phyloP scores from a whole-genome alignment of 805 yeast species.

The Candida ficus region DNA sequence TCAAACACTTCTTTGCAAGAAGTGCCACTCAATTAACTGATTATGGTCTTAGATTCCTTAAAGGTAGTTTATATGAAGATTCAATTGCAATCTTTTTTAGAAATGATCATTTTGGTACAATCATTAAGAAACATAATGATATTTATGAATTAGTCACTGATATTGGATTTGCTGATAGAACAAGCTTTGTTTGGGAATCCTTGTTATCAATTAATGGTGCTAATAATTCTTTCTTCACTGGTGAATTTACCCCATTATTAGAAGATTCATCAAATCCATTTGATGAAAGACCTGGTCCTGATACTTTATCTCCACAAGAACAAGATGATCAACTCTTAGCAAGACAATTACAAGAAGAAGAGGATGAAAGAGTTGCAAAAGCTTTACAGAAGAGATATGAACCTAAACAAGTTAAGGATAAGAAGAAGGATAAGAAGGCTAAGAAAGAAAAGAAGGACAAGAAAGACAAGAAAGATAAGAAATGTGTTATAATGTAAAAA shows the following conservation, averaged over 20 bases:
- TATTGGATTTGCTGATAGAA: conserved; percentile 45
- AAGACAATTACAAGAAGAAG: conserved; percentile 46
- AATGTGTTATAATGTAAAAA: conserved; percentile 22
- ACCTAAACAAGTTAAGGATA: conserved; percentile 5
- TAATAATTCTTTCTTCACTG: conserved; percentile 66
- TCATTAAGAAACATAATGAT: conserved; percentile 43
- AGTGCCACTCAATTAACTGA: conserved; percentile 75
- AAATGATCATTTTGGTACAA: conserved; percentile 82
- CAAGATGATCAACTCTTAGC: conserved; percentile 40
- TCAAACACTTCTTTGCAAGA: conserved; percentile 47
- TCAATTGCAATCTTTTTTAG: conserved; percentile 72
- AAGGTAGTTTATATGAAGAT: conserved; percentile 40
- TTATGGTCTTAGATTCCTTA: conserved; percentile 51
- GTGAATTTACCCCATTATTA: conserved; percentile 47
- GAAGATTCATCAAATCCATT: conserved; percentile 21
- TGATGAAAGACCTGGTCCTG: conserved; percentile 13
- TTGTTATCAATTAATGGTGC: conserved; percentile 61
- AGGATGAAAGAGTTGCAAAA: conserved; percentile 47
- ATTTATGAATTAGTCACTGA: conserved; percentile 74
- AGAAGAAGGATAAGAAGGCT: neutral
- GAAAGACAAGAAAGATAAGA: conserved; percentile 12
- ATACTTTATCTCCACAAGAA: conserved; percentile 19
- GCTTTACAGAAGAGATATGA: conserved; percentile 34
- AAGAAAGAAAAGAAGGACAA: conserved; percentile 10
- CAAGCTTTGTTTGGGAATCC: conserved; percentile 77